Conservation (phyloP, 176 grass and related monocot species). For the Secale cereale region DNA sequence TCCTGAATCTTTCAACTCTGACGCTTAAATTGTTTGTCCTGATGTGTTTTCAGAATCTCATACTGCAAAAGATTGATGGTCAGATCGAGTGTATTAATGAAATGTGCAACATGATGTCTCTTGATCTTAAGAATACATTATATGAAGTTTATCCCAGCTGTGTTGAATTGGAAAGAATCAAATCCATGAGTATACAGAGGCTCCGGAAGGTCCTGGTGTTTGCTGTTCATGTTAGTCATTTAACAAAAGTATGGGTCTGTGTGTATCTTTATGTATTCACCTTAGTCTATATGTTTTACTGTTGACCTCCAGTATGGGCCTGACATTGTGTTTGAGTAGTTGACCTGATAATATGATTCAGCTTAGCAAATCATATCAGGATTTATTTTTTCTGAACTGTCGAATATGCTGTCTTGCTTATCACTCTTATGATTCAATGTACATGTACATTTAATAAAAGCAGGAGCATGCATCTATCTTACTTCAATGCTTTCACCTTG, state of each 20-base stretch:
- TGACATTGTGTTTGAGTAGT: not conserved
- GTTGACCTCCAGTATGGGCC: no score
- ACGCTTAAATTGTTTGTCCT: not conserved
- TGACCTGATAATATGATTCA: not conserved
- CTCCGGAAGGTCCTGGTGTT: not conserved
- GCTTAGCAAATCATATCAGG: slow-evolving; percentile 2
- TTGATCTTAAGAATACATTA: slow-evolving; percentile 59
- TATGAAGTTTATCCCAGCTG: slow-evolving; percentile 74
- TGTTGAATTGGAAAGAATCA: slow-evolving; percentile 33
- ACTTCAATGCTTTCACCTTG: no score
- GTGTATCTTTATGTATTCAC: no score
- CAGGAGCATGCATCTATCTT: no score
- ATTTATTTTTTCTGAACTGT: not conserved
- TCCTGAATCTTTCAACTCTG: no score
- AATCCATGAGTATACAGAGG: no score
- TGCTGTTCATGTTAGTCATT: not conserved
- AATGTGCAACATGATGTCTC: slow-evolving; percentile 60
- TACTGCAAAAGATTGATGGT: slow-evolving; percentile 60
- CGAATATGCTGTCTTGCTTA: not conserved
- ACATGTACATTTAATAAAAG: no score
- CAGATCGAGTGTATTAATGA: slow-evolving; percentile 56
- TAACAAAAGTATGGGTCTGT: no score
- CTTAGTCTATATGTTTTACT: no score
- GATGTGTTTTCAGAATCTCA: slow-evolving; percentile 53
- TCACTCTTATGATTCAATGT: no score